Percentiles rank a stretch among this genome's conserved stretches.
Conservation (phyloP, 2,329 filamentous ascomycete genomes). For the Capronia coronata region DNA sequence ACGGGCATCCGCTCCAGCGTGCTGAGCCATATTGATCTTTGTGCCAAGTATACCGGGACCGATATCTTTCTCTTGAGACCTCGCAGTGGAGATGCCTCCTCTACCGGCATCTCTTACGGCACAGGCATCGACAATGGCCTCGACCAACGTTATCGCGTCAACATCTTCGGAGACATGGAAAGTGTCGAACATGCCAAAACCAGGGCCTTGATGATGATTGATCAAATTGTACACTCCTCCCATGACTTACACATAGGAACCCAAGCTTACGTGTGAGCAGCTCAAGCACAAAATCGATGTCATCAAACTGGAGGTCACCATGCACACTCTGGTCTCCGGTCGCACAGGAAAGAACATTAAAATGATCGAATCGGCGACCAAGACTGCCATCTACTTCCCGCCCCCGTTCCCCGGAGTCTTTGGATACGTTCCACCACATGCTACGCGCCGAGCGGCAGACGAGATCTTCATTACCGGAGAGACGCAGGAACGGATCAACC, state of each 20-base stretch:
- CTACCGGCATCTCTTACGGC: slow-evolving; percentile 58
- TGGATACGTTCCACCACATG: slow-evolving; percentile 77
- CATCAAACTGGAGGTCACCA: slow-evolving; percentile 73
- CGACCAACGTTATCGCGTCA: slow-evolving; percentile 84
- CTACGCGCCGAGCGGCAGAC: slow-evolving; percentile 72
- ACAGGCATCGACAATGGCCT: slow-evolving; percentile 73
- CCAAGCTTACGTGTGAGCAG: slow-evolving; percentile 31
- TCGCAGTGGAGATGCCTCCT: slow-evolving; percentile 71
- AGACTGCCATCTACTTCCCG: slow-evolving; percentile 96
- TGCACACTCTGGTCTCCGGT: slow-evolving; percentile 88
- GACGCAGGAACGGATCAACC: slow-evolving; percentile 71
- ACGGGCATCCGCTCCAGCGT: slow-evolving; percentile 68
- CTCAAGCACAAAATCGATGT: slow-evolving; percentile 61
- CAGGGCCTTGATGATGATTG: slow-evolving; percentile 91
- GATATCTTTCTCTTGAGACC: slow-evolving; percentile 95
- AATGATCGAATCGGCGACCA: slow-evolving; percentile 88
- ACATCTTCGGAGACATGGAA: slow-evolving; percentile 91
- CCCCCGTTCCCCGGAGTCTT: slow-evolving; percentile 88
- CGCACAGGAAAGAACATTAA: slow-evolving; percentile 97
- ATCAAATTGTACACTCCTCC: slow-evolving; percentile 67
- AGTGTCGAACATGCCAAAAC: slow-evolving; percentile 97
- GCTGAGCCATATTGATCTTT: slow-evolving; percentile 75
- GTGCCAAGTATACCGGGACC: slow-evolving; percentile 82
- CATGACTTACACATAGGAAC: background rate
- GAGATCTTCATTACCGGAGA: slow-evolving; percentile 96